These are phyloP conservation scores for Pseudocercospora vitis DNA, from an alignment of 2,329 filamentous ascomycete species.

Conservation along the genomic window DNA sequence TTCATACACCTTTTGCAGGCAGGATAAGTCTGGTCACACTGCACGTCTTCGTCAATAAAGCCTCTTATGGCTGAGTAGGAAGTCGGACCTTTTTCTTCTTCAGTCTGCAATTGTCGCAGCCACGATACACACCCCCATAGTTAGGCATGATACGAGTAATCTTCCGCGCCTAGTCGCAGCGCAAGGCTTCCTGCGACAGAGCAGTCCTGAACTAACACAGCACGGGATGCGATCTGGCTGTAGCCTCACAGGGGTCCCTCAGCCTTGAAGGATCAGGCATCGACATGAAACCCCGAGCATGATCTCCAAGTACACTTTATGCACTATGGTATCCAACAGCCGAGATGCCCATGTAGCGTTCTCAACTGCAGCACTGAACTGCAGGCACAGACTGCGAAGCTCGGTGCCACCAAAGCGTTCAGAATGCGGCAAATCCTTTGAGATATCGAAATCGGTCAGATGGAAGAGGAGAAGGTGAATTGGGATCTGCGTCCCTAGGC, in stretches of 20 bases:
- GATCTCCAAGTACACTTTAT: not conserved
- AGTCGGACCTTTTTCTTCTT: not conserved
- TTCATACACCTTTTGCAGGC: not conserved
- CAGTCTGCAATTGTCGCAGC: not conserved
- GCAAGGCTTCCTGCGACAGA: not conserved
- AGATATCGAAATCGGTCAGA: not conserved
- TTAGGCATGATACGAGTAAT: not conserved
- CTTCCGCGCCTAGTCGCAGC: not conserved
- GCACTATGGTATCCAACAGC: not conserved
- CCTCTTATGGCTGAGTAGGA: not conserved
- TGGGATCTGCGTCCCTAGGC: no score
- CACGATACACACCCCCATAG: slow-evolving; percentile 1
- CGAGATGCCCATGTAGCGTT: not conserved
- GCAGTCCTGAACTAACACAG: no score
- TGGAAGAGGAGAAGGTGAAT: no score
- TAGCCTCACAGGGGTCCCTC: not conserved
- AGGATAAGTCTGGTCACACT: not conserved
- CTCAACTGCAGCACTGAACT: not conserved
- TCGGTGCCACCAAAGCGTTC: no score
- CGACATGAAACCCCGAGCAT: not conserved
- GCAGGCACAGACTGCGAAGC: not conserved
- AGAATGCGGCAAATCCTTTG: no score
- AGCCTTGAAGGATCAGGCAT: not conserved
- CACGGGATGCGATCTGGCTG: not conserved
- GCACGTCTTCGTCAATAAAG: not conserved